Percentiles rank a stretch among this genome's conserved stretches.
phyloP scores from a whole-genome alignment of 2,329 filamentous ascomycete genomes.

The Claviceps citrina region DNA sequence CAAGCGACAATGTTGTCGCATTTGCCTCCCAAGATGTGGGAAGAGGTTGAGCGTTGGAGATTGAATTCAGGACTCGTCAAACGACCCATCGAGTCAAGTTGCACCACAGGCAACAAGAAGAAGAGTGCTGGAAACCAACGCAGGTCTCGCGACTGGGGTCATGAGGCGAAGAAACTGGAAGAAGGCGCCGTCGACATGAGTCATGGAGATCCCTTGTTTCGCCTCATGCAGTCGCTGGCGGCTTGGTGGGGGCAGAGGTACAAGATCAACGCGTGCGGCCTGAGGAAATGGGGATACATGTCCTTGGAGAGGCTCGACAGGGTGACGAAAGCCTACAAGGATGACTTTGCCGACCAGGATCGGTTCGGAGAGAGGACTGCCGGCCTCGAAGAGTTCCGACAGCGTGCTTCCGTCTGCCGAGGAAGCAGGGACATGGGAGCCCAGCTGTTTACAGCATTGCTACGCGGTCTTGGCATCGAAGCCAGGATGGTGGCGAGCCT shows the following conservation, averaged over 20 bases:
- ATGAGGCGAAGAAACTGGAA: conserved; percentile 52
- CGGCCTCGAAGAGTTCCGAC: conserved; percentile 51
- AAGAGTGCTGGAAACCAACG: conserved; percentile 18
- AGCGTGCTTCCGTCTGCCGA: conserved; percentile 50
- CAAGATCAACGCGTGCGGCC: conserved; percentile 55
- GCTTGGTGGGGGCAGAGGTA: conserved; percentile 85
- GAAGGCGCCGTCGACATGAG: conserved; percentile 61
- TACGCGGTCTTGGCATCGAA: conserved; percentile 69
- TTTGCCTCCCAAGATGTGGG: conserved; percentile 50
- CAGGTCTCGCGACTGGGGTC: conserved; percentile 48
- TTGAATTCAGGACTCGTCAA: conserved; percentile 48
- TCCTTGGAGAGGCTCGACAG: conserved; percentile 57
- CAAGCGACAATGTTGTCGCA: conserved; percentile 65
- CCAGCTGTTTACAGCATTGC: conserved; percentile 75
- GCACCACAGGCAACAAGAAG: conserved; percentile 15
- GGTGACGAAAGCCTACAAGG: conserved; percentile 55
- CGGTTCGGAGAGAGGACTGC: conserved; percentile 63
- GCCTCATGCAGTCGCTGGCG: conserved; percentile 59
- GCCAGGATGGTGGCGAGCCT: conserved; percentile 70
- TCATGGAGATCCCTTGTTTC: conserved; percentile 64
- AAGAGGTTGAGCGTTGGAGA: conserved; percentile 60
- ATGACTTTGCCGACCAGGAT: conserved; percentile 43
- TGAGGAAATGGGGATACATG: conserved; percentile 86
- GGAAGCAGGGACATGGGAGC: conserved; percentile 80
- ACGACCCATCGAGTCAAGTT: conserved; percentile 15